Conservation (phyloP, 306 rosid species). For the Trifolium dubium region DNA sequence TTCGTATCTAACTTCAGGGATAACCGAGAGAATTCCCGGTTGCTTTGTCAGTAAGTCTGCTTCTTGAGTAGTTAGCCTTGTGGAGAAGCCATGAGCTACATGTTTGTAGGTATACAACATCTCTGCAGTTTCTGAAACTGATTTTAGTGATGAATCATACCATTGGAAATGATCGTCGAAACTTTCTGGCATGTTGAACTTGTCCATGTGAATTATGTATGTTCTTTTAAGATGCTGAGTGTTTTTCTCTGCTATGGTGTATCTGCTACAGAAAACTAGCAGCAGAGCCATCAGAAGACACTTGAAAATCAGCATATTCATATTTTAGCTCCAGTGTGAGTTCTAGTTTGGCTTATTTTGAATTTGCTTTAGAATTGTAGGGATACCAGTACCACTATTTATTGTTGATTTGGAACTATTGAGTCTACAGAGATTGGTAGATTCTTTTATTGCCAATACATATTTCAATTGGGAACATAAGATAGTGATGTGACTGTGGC, state of each 20-base stretch:
- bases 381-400: constrained; percentile 39
- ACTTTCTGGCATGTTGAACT: constrained; percentile 66
- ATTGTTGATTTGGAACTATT: constrained; percentile 30
- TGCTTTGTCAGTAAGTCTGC: constrained; percentile 65
- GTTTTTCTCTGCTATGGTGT: constrained; percentile 49
- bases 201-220: constrained; percentile 87
- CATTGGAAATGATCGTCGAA: constrained; percentile 65
- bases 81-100: constrained; percentile 81
- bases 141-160: constrained; percentile 76
- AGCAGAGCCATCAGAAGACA: constrained; percentile 50
- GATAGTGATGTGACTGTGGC: constrained; percentile 12
- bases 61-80: constrained; percentile 74
- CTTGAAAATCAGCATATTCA: constrained; percentile 49
- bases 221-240: constrained; percentile 56
- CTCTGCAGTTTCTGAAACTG: constrained; percentile 73
- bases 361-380: constrained; percentile 35
- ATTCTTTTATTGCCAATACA: constrained; percentile 13
- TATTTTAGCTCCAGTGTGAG: not conserved
- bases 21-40: constrained; percentile 63
- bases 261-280: constrained; percentile 41
- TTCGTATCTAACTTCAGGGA: constrained; percentile 69
- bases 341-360: constrained; percentile 35
- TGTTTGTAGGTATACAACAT: constrained; percentile 76
- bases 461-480: constrained; percentile 3
- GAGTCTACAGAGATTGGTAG: constrained; percentile 10